Base-by-base conservation (phyloP, 345 rosid genomes). In the Turritis glabra region DNA sequence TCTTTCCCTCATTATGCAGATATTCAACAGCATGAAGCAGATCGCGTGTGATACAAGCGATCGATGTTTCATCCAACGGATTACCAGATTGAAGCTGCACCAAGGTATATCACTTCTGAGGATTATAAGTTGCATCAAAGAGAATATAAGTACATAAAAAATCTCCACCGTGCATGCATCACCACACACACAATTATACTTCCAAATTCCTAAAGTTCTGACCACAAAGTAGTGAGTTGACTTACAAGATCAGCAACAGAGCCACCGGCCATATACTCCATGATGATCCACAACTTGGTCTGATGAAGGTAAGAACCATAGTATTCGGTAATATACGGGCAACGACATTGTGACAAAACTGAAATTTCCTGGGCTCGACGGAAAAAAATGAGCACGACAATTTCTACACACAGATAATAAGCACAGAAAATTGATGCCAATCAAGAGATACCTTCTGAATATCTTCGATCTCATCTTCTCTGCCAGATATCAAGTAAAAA, bases 241-340 rank as follows among this genome's bases (percentile, higher is more conserved):
- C 97, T 73, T 88, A 95, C 99, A 57, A 95, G 91, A 78, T 95
- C 99, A 81, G 98, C 97, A 85, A 95, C 98, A 57, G 99, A 95
- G 73, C 98, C 99, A 81, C 99, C 98, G 0, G 99, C 98, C 98
- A 95, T 95, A 81, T 85, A 95, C 74, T 95, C 98, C 99, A 95
- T 95, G 80, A 95, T 90, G 80, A 95, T 95, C 97, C 97, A 95
- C 65, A 95, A 77, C 83, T 95, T 95, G 67, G 99, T 95, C 84
- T 90, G 98, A 75, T 89, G 88, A 71, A 95, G 99, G 79, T 87
- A 90, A 58, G 99, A 95, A 68, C 99, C 97, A 82, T 92, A 92
- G 64, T 95, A 95, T 80, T 90, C 97, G 0, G 99, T 95, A 58
- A 95, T 95, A 82, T 92, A 95, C 35, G 79, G 97, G 77, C 87